A percentile compares a stretch with the other conserved stretches of the same genome.
Conservation (phyloP, 306 rosid genomes). For the Begonia masoniana region DNA sequence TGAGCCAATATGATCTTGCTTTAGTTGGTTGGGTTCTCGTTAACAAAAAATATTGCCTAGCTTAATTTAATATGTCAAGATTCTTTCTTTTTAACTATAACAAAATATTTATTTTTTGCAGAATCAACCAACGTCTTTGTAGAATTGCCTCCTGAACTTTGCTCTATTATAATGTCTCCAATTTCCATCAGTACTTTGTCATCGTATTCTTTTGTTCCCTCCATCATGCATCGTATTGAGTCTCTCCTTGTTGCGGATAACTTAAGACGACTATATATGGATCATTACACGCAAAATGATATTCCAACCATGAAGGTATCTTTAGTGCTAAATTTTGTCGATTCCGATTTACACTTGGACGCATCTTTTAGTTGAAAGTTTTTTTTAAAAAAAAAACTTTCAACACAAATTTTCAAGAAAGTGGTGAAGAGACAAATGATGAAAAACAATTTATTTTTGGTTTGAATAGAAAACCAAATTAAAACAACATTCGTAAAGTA, state of each 20-base stretch:
- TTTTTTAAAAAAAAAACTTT: no score
- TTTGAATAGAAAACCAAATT: no score
- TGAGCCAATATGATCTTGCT: no score
- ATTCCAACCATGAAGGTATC: conserved; percentile 52
- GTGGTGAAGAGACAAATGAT: no score
- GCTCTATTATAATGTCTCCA: conserved; percentile 59
- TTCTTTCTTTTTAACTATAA: neutral
- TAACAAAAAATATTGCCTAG: no score
- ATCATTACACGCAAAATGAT: conserved; percentile 36
- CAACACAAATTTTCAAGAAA: no score
- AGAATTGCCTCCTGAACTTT: conserved; percentile 79
- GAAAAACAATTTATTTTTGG: no score
- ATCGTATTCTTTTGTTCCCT: conserved; percentile 61
- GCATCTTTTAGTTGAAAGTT: neutral
- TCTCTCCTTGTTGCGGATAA: conserved; percentile 49
- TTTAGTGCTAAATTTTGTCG: no score
- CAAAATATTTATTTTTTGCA: conserved; percentile 19
- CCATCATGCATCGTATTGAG: conserved; percentile 71
- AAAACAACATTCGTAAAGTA: no score
- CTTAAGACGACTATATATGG: conserved; percentile 44
- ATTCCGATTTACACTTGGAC: neutral
- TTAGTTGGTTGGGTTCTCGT: no score
- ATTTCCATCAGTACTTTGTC: conserved; percentile 29
- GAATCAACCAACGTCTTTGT: conserved; percentile 32
- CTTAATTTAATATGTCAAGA: neutral